Evolutionary conservation across 352 stramenopile genomes (phyloP).

Genomic region (Plasmopara muralis): DNA sequence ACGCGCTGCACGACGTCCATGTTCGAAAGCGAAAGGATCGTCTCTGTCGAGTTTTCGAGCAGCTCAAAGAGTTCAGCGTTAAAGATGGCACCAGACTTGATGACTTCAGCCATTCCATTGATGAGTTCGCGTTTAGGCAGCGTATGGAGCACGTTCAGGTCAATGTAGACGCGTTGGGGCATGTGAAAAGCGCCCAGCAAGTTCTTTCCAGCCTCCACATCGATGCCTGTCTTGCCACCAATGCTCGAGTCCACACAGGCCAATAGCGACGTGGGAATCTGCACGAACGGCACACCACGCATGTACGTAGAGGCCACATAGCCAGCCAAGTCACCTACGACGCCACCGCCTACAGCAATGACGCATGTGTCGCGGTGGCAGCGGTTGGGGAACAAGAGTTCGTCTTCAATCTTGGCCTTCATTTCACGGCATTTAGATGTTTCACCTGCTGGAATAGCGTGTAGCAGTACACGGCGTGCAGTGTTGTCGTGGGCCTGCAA

Average conservation of each 20-base stretch:
- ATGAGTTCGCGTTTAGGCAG: constrained; percentile 95
- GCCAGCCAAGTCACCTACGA: constrained; percentile 97
- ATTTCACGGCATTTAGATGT: constrained; percentile 71
- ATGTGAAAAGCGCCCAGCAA: constrained; percentile 98
- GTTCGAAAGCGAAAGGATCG: constrained; percentile 51
- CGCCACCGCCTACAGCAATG: constrained; percentile 91
- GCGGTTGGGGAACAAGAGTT: constrained; percentile 72
- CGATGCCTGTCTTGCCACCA: constrained; percentile 97
- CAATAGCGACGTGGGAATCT: constrained; percentile 96
- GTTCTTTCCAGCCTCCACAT: constrained; percentile 96
- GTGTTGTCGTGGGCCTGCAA: constrained; percentile 20
- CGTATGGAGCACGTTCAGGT: constrained; percentile 90
- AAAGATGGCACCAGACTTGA: constrained; percentile 97
- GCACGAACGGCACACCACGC: constrained; percentile 81
- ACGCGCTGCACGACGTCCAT: constrained; percentile 65
- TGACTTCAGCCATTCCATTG: constrained; percentile 93
- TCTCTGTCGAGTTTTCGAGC: constrained; percentile 88
- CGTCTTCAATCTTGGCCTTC: constrained; percentile 76
- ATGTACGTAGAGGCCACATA: constrained; percentile 98
- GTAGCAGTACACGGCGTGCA: constrained; percentile 52
- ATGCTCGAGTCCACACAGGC: constrained; percentile 98
- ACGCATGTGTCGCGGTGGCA: constrained; percentile 80
- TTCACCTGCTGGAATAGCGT: constrained; percentile 61
- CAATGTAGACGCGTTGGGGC: constrained; percentile 95
- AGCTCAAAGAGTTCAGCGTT: constrained; percentile 92